These are phyloP conservation scores for Saccharomycopsis capsularis DNA, from an alignment of 805 yeast genomes.

Conservation along the genomic window DNA sequence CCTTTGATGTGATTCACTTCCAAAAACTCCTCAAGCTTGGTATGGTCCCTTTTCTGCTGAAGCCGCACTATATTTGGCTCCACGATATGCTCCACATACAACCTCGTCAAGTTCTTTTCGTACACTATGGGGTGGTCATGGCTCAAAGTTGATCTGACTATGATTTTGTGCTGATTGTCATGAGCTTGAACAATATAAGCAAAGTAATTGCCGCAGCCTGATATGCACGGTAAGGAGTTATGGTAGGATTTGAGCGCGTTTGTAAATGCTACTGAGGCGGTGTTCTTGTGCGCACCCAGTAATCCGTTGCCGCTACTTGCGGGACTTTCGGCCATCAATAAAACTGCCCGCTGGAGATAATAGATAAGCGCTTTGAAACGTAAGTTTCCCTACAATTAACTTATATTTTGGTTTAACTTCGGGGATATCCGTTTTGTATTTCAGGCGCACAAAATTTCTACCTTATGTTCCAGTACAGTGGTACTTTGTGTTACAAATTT, in stretches of 20 bases:
- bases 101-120: slow-evolving; percentile 6
- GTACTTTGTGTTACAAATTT: too few relatives aligned
- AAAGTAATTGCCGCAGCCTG: slow-evolving; percentile 12
- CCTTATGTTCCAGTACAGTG: too few relatives aligned
- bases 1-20: slow-evolving; percentile 4
- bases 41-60: not conserved
- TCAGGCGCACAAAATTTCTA: too few relatives aligned
- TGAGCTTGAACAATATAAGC: slow-evolving; percentile 11
- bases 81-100: not conserved
- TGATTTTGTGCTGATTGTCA: slow-evolving; percentile 1
- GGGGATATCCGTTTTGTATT: too few relatives aligned
- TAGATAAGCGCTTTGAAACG: too few relatives aligned
- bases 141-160: slow-evolving; percentile 7
- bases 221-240: slow-evolving; percentile 2
- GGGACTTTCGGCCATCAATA: too few relatives aligned
- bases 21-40: slow-evolving; percentile 4
- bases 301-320: too few relatives aligned
- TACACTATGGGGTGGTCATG: slow-evolving; percentile 3
- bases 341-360: too few relatives aligned
- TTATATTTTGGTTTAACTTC: too few relatives aligned
- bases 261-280: too few relatives aligned
- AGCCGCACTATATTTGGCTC: not conserved
- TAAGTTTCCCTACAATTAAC: too few relatives aligned
- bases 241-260: not conserved
- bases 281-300: too few relatives aligned